Conservation (phyloP, 2,329 filamentous ascomycete species). For the Apiospora kogelbergensis region DNA sequence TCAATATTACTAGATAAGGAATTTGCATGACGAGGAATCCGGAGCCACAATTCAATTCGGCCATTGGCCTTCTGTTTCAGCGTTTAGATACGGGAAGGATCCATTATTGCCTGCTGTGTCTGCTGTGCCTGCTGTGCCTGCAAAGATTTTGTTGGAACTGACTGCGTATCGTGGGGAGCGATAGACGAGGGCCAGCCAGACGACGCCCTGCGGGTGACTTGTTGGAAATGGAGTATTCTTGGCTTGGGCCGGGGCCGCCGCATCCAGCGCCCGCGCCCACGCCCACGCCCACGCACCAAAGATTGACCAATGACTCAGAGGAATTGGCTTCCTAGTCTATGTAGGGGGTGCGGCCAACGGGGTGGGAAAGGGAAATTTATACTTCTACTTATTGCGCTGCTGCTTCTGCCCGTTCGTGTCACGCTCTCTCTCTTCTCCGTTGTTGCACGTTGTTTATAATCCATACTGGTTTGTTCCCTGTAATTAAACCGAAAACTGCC, state of each 20-base stretch:
- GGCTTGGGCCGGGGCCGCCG: neutral
- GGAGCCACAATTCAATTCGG: neutral
- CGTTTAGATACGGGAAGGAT: neutral
- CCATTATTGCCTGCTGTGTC: neutral
- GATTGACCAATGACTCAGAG: slow-evolving; percentile 6
- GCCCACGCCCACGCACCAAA: neutral
- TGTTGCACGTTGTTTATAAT: neutral
- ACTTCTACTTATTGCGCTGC: neutral
- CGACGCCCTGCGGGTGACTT: neutral
- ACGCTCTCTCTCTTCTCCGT: neutral
- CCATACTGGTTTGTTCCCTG: neutral
- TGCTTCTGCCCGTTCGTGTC: neutral
- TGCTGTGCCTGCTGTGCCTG: neutral
- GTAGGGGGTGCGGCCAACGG: neutral
- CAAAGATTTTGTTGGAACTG: neutral
- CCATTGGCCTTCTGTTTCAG: neutral
- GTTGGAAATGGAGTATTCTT: neutral
- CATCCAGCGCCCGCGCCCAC: neutral
- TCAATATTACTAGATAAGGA: neutral
- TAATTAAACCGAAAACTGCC: neutral
- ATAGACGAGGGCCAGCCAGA: neutral
- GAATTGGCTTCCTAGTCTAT: neutral
- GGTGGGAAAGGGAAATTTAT: neutral
- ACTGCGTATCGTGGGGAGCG: neutral
- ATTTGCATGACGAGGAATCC: neutral